Conservation (phyloP, 495 filamentous ascomycete genomes). For the Penicillium robsamsonii region DNA sequence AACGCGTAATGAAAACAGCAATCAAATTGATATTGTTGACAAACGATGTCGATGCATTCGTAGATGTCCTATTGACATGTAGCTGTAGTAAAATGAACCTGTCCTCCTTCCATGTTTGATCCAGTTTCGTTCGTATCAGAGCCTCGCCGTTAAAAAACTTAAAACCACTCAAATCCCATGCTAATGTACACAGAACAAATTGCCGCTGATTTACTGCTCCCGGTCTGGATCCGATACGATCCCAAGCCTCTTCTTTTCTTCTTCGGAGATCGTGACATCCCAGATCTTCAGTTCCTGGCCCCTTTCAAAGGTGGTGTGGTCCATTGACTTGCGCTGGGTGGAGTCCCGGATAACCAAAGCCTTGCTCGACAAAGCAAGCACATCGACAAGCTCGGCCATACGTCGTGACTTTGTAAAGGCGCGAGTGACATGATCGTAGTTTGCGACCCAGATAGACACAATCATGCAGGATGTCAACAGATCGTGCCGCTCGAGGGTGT, state of each 20-base stretch:
- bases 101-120: conserved; percentile 8
- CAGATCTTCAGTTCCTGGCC: conserved; percentile 50
- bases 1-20: neutral
- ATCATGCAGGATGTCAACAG: conserved; percentile 73
- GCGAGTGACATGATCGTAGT: conserved; percentile 59
- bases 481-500: conserved; percentile 58
- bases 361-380: conserved; percentile 70
- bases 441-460: conserved; percentile 63
- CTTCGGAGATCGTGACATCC: conserved; percentile 36
- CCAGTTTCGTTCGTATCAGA: conserved; percentile 12
- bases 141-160: neutral
- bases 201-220: conserved; percentile 10
- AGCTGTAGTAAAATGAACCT: neutral
- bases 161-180: conserved; percentile 11
- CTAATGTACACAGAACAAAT: conserved; percentile 28
- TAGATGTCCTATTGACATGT: conserved; percentile 8
- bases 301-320: conserved; percentile 32
- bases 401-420: conserved; percentile 63
- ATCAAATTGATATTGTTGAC: neutral
- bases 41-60: conserved; percentile 7
- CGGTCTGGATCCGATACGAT: neutral
- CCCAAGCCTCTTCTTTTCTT: conserved; percentile 24
- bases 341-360: conserved; percentile 52
- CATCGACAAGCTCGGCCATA: conserved; percentile 76
- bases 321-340: conserved; percentile 39